Base-by-base conservation (phyloP, 805 yeast species). In the Pichia pseudocactophila region DNA sequence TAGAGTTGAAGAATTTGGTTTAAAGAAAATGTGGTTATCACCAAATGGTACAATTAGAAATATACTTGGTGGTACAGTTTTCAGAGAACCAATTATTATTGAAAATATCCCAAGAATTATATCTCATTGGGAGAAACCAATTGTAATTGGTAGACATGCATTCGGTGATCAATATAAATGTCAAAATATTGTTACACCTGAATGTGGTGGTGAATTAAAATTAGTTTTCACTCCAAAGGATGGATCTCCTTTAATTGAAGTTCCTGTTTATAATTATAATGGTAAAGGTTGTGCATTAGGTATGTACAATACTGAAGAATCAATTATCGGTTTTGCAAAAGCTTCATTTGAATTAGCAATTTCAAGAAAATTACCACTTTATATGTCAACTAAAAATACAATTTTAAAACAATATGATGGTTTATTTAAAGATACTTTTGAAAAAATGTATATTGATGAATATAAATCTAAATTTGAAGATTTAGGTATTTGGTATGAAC, bases 1-100 rank as follows among this genome's bases (percentile, higher is more conserved):
- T 37, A 79, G 97, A 57, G 97, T 90, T 41, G 70, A 84, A 64
- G 97, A 90, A 65, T 90, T 87, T 65, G 69, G 74, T 43, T 74
- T 90, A 64, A 88, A 90, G 70, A 83, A 88, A 64, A 90, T 90
- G 97, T 90, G 97, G 97, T 73, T 82, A 46, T 86, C 96, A 13
- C 97, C 97, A 50, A 90, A 90, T 66, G 97, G 97, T 47, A 90
- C 97, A 39, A 85, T 90, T 62, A 81, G 97, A 68, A 90, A 90
- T 70, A 82, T 90, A 48, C 70, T 90, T 47, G 96, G 96, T 39
- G 97, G 97, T 46, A 90, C 97, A 25, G 96, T 90, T 36, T 90
- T 90, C 74, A 78, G 97, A 59, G 97, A 89, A 68, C 96, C 97
- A 48, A 90, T 90, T 62, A 86, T 90, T 41, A 86, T 90, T 55